phyloP scores from a whole-genome alignment of 345 rosid genomes.

The Linum trigynum region DNA sequence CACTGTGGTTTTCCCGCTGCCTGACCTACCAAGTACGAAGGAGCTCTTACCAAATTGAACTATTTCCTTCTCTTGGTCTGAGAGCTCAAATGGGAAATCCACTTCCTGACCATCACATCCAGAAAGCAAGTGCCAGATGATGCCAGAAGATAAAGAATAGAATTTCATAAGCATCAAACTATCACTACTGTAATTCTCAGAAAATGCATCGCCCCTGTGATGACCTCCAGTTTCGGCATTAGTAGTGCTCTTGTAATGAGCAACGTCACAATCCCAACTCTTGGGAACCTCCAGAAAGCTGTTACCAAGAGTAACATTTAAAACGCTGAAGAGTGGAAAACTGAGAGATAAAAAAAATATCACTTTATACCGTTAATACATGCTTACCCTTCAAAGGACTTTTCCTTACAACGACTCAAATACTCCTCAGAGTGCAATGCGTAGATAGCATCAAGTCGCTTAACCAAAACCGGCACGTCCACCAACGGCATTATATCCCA shows the following conservation, averaged over 20 bases:
- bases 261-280: constrained; percentile 3
- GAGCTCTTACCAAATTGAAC: not conserved
- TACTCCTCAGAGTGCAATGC: not conserved
- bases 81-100: constrained; percentile 2
- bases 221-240: not conserved
- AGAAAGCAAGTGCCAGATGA: constrained; percentile 5
- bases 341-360: not conserved
- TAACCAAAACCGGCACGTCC: not conserved
- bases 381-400: constrained; percentile 9
- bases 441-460: constrained; percentile 5
- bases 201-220: not conserved
- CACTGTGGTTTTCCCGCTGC: constrained; percentile 10
- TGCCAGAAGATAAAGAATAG: constrained; percentile 10
- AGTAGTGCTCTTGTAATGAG: not conserved
- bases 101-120: constrained; percentile 7
- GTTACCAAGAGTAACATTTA: not conserved
- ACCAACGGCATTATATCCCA: constrained; percentile 7
- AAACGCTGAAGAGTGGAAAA: not conserved
- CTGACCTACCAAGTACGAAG: constrained; percentile 9
- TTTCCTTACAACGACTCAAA: constrained; percentile 1
- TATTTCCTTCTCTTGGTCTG: constrained; percentile 7
- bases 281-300: not conserved
- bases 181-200: not conserved
- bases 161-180: constrained; percentile 9
- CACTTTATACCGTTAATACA: no score